Percentiles rank a stretch among this genome's conserved stretches.
These are phyloP conservation scores for Botrytis sinoallii DNA, from an alignment of 2,329 filamentous ascomycete species.

Conservation along the genomic window DNA sequence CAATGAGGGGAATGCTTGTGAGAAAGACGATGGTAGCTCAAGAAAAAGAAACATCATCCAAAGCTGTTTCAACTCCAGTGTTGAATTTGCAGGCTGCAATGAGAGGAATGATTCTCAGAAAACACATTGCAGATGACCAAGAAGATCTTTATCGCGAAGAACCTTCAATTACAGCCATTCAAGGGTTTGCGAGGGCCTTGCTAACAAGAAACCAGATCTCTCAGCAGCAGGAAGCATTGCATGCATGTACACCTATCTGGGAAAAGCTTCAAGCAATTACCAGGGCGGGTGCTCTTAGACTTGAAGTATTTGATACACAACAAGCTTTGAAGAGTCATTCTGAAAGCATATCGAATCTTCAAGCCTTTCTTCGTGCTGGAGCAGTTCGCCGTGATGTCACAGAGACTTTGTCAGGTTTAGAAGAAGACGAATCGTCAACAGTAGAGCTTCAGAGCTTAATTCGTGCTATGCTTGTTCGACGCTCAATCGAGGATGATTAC, in stretches of 20 bases:
- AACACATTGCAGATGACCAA: conserved; percentile 51
- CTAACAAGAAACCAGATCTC: conserved; percentile 55
- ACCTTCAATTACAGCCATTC: conserved; percentile 53
- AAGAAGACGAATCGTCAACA: conserved; percentile 46
- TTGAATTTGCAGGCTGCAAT: conserved; percentile 43
- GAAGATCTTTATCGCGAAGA: conserved; percentile 51
- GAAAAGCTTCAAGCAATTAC: conserved; percentile 44
- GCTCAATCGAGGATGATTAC: conserved; percentile 47
- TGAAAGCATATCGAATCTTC: conserved; percentile 33
- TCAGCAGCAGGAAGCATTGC: conserved; percentile 50
- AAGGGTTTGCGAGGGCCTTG: conserved; percentile 61
- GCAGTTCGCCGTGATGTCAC: conserved; percentile 52
- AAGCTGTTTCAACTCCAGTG: conserved; percentile 49
- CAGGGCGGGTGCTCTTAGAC: conserved; percentile 48
- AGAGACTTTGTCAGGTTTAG: conserved; percentile 48
- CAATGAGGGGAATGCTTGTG: conserved; percentile 5
- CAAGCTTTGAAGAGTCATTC: conserved; percentile 53
- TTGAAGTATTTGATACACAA: conserved; percentile 45
- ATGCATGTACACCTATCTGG: conserved; percentile 50
- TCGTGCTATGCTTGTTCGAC: conserved; percentile 60
- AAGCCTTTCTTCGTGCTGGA: conserved; percentile 47
- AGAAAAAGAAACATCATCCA: conserved; percentile 5
- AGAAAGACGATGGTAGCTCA: conserved; percentile 1
- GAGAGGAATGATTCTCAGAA: conserved; percentile 49
- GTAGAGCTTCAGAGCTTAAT: conserved; percentile 55